Base-by-base conservation (phyloP, 129 eudicot genomes). In the Chrysanthemum makinoi region DNA sequence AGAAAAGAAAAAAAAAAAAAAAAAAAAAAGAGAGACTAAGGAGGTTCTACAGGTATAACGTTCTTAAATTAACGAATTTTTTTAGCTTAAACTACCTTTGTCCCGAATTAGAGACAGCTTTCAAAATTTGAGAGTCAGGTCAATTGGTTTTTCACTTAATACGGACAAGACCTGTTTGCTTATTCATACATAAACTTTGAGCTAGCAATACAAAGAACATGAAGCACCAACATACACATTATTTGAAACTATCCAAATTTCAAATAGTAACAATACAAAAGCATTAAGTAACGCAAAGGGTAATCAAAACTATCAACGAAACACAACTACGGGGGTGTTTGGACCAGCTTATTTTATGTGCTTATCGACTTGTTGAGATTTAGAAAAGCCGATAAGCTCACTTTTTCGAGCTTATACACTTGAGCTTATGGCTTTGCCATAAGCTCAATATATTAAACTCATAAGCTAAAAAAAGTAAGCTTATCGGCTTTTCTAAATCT, bases 11-110 rank as follows among this genome's bases (percentile, higher is more conserved):
- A n/a, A n/a, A n/a, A n/a, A n/a, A n/a, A n/a, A n/a, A n/a, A n/a
- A n/a, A n/a, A n/a, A n/a, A n/a, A n/a, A 50, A 50, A 50, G 50
- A 11, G 35, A 11, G 52, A 73, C 28, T 62, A 62, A 73, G 0
- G 11, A 50, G 22, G 10, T 33, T 50, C n/a, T 43, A 35, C 18
- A 0, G 10, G 61, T 59, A 61, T 60, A 47, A 26, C 2, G 50
- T 19, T 43, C 10, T 13, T 53, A 18, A 19, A 63, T 11, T 13
- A 30, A 28, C 7, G 10, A 53, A 56, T 18, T 30, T 35, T 35
- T 0, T 67, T 2, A 47, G 5, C 12, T 72, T 30, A 61, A 17
- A 18, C 11, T 7, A 56, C 72, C 12, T 52, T 64, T 22, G 46
- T 14, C 72, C 72, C 46, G 19, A 43, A 35, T 39, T 22, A 39